phyloP scores from a whole-genome alignment of 202 grass and related monocot genomes.

The Musa balbisiana region DNA sequence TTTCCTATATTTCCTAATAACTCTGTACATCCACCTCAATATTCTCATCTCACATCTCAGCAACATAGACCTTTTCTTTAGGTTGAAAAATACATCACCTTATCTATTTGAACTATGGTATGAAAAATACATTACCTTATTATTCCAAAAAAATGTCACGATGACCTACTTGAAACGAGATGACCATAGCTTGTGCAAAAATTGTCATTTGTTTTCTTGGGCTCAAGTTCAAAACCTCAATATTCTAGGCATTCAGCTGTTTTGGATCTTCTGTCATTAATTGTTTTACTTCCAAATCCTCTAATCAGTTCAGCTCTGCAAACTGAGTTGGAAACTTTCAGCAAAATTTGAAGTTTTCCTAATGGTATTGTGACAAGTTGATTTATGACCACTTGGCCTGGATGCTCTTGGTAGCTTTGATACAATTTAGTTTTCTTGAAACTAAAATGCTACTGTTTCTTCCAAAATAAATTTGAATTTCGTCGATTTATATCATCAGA shows the following conservation, averaged over 20 bases:
- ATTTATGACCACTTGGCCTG: neutral
- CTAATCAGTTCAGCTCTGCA: neutral
- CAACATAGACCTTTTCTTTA: too few relatives aligned
- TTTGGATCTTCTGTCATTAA: neutral
- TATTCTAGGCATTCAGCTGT: neutral
- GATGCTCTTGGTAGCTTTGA: neutral
- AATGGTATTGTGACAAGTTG: neutral
- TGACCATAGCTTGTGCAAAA: neutral
- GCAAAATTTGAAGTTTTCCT: neutral
- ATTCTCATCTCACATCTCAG: too few relatives aligned
- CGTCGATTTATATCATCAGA: neutral
- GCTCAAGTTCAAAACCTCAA: neutral
- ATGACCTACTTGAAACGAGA: neutral
- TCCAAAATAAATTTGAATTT: neutral
- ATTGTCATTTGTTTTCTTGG: neutral
- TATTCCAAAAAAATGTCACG: neutral
- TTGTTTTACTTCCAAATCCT: neutral
- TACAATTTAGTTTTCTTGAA: neutral
- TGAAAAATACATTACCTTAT: neutral
- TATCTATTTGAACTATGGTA: neutral
- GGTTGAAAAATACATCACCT: too few relatives aligned
- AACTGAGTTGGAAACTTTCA: too few relatives aligned
- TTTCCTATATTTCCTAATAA: too few relatives aligned
- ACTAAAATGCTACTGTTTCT: neutral
- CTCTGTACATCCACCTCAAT: too few relatives aligned